Percentiles rank a stretch among this genome's conserved stretches.
Evolutionary conservation across 2,329 filamentous ascomycete genomes (phyloP).

Genomic region (Cladosporium phlei): DNA sequence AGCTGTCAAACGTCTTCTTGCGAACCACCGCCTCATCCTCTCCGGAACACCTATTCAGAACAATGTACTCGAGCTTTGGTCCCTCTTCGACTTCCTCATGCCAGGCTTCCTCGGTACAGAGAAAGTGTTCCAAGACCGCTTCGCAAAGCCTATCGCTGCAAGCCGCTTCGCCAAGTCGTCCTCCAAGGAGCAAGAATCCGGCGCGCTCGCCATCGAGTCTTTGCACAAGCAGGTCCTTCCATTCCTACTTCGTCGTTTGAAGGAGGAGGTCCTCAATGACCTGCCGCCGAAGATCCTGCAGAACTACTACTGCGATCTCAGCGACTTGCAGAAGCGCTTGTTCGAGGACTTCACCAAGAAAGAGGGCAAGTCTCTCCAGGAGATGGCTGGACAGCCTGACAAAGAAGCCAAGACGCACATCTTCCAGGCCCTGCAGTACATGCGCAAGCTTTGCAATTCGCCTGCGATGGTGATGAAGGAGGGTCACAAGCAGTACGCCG

Average conservation of each 20-base stretch:
- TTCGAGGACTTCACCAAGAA: conserved; percentile 97
- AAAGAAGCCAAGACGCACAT: conserved; percentile 97
- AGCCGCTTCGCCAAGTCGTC: conserved; percentile 95
- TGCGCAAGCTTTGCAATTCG: conserved; percentile 98
- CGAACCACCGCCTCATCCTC: conserved; percentile 92
- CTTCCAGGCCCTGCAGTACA: conserved; percentile 97
- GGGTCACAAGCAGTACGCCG: conserved; percentile 81
- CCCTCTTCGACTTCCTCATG: conserved; percentile 98
- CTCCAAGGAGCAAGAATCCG: conserved; percentile 95
- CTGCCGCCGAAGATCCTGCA: conserved; percentile 96
- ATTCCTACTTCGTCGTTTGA: conserved; percentile 90
- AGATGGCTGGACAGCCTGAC: conserved; percentile 77
- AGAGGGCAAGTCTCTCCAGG: conserved; percentile 80
- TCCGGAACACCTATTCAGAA: conserved; percentile 98
- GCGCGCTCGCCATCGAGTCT: conserved; percentile 94
- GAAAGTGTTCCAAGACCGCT: conserved; percentile 93
- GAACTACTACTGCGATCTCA: conserved; percentile 98
- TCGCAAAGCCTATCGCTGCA: conserved; percentile 90
- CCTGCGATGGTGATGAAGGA: conserved; percentile 95
- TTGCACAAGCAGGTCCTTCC: conserved; percentile 96
- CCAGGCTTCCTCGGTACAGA: conserved; percentile 94
- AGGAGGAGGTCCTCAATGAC: conserved; percentile 95
- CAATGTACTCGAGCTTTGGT: conserved; percentile 95
- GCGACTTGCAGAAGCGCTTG: conserved; percentile 86
- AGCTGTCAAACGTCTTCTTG: conserved; percentile 81